Evolutionary conservation across 495 filamentous ascomycete species (phyloP).

Genomic region (Xylaria flabelliformis): DNA sequence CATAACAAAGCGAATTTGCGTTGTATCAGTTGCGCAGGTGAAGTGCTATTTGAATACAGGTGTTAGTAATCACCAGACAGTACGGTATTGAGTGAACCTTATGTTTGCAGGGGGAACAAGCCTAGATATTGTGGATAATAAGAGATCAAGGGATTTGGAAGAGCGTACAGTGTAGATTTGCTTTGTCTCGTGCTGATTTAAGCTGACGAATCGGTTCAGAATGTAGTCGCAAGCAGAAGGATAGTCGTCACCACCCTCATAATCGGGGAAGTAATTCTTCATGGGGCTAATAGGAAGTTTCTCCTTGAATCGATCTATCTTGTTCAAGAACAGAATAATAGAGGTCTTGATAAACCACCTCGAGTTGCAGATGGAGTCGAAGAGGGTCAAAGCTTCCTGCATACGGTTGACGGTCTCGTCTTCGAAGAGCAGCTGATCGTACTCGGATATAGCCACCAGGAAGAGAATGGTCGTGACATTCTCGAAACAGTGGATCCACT

Average conservation of each 20-base stretch:
- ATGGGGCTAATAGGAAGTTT: slow-evolving; percentile 98
- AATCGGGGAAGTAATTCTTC: slow-evolving; percentile 99
- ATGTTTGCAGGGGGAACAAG: not conserved
- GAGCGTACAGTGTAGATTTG: slow-evolving; percentile 83
- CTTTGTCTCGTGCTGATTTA: slow-evolving; percentile 98
- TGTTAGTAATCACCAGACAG: not conserved
- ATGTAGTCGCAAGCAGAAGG: slow-evolving; percentile 95
- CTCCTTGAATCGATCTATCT: slow-evolving; percentile 99
- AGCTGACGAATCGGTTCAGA: slow-evolving; percentile 92
- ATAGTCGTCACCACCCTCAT: slow-evolving; percentile 94
- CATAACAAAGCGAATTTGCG: slow-evolving; percentile 99
- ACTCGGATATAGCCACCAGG: slow-evolving; percentile 98
- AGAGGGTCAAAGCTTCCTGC: slow-evolving; percentile 97
- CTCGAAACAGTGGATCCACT: slow-evolving; percentile 99
- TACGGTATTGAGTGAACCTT: not conserved
- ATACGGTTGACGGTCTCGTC: slow-evolving; percentile 97
- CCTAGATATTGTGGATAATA: not conserved
- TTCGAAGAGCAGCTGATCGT: slow-evolving; percentile 97
- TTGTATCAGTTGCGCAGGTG: slow-evolving; percentile 97
- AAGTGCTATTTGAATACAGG: slow-evolving; percentile 51
- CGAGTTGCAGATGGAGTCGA: slow-evolving; percentile 99
- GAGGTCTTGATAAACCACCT: slow-evolving; percentile 99
- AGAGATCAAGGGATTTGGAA: not conserved
- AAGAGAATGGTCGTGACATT: slow-evolving; percentile 99
- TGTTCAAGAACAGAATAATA: slow-evolving; percentile 99